Conservation (phyloP, 192 early-diverging fungal genomes). For the Geranomyces michiganensis region DNA sequence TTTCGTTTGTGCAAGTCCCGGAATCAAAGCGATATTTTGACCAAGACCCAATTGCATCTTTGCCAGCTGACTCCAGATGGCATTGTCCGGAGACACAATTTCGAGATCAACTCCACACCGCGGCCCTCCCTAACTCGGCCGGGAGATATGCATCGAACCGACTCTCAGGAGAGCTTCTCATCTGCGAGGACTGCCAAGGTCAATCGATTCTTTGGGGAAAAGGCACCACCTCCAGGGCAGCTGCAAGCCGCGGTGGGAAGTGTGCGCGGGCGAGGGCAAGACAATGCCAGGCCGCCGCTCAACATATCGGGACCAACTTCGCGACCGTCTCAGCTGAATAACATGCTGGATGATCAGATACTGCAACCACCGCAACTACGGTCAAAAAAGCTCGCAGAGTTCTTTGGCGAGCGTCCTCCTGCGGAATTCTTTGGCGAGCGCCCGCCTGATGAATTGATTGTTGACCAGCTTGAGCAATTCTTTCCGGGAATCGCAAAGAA, state of each 20-base stretch:
- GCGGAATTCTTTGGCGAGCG: conserved; percentile 91
- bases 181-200: conserved; percentile 3
- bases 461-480: conserved; percentile 86
- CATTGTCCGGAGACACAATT: neutral
- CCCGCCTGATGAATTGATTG: conserved; percentile 91
- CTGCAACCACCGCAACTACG: conserved; percentile 3
- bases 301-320: neutral
- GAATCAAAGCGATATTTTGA: conserved; percentile 1
- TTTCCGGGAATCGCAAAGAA: conserved; percentile 70
- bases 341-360: no score
- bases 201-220: conserved; percentile 24
- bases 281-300: neutral
- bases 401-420: conserved; percentile 90
- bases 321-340: no score
- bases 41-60: conserved; percentile 5
- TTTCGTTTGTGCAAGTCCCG: conserved; percentile 65
- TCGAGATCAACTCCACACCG: conserved; percentile 1
- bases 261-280: neutral
- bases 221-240: conserved; percentile 9
- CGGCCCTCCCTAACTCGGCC: conserved; percentile 4
- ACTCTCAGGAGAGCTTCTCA: conserved; percentile 14
- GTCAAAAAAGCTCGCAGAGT: conserved; percentile 56
- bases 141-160: conserved; percentile 1
- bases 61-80: conserved; percentile 8
- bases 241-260: neutral